phyloP scores from a whole-genome alignment of 23 red algal species.

The Agarophyton chilense region DNA sequence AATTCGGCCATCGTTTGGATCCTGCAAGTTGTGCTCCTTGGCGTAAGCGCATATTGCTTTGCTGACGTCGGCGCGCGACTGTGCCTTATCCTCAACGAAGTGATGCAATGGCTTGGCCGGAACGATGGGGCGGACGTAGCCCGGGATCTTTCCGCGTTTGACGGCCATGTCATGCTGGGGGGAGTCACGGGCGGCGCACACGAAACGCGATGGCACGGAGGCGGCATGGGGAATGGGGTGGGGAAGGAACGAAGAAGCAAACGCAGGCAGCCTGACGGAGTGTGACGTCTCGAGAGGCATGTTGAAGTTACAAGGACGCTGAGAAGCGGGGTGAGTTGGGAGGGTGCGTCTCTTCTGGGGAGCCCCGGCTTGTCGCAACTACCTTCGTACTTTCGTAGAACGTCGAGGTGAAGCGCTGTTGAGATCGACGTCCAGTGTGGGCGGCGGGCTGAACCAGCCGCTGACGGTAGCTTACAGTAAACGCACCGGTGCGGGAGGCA shows the following conservation, averaged over 20 bases:
- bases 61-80: slow-evolving; percentile 54
- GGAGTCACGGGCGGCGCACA: not conserved
- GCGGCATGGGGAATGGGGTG: not conserved
- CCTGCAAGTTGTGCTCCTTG: slow-evolving; percentile 67
- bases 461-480: too few relatives aligned
- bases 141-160: not conserved
- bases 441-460: too few relatives aligned
- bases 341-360: too few relatives aligned
- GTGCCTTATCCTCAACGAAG: slow-evolving; percentile 66
- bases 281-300: not conserved
- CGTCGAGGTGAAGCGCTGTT: too few relatives aligned
- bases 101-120: slow-evolving; percentile 14
- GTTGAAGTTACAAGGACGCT: too few relatives aligned
- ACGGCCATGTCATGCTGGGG: not conserved
- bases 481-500: too few relatives aligned
- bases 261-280: not conserved
- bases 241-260: not conserved
- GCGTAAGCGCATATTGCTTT: slow-evolving; percentile 47
- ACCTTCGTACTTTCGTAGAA: too few relatives aligned
- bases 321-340: too few relatives aligned
- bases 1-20: slow-evolving; percentile 28
- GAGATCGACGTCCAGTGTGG: too few relatives aligned
- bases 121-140: slow-evolving; percentile 30
- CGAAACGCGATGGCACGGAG: not conserved
- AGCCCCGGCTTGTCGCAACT: too few relatives aligned